Evolutionary conservation across 768 basidiomycete genomes (phyloP).

Genomic region (Serendipita sp.): DNA sequence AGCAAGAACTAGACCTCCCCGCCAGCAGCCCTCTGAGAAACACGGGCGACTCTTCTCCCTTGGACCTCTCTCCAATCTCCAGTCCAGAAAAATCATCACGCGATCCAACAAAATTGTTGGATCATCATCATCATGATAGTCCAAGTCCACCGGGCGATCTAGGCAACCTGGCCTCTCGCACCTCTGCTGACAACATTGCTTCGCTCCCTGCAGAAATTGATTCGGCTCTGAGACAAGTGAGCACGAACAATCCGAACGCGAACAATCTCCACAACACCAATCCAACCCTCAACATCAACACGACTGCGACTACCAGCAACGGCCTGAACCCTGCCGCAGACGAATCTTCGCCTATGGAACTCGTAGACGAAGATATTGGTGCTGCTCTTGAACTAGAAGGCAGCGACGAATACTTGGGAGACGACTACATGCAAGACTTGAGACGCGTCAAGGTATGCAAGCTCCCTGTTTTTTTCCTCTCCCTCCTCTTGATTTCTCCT

Average conservation of each 20-base stretch:
- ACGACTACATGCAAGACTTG: conserved; percentile 53
- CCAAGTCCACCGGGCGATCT: background rate
- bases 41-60: background rate
- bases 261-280: background rate
- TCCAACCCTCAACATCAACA: background rate
- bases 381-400: conserved; percentile 19
- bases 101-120: background rate
- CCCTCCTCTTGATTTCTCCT: conserved; percentile 11
- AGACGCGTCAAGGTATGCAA: conserved; percentile 68
- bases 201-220: background rate
- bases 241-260: background rate
- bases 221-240: background rate
- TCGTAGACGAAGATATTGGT: background rate
- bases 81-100: background rate
- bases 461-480: conserved; percentile 10
- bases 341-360: background rate
- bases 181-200: no score
- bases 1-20: background rate
- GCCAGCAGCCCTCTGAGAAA: background rate
- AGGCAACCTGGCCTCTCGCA: no score
- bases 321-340: background rate
- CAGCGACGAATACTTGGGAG: conserved; percentile 46
- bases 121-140: background rate
- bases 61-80: background rate
- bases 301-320: background rate